phyloP scores from a whole-genome alignment of 1,284 basidiomycete species.

The Ceratobasidium sp. region DNA sequence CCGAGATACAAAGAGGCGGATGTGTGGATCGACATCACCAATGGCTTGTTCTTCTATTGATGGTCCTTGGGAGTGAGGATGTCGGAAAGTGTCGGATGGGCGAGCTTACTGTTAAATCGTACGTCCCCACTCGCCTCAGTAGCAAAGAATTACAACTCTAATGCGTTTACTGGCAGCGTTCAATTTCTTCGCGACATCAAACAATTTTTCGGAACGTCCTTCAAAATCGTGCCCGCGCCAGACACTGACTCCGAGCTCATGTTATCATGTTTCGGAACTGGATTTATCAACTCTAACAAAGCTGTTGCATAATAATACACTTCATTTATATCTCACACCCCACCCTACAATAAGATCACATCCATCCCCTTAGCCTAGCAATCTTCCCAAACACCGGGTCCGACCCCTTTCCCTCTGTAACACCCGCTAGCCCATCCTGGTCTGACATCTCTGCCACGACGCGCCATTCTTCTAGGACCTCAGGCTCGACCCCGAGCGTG shows the following conservation, averaged over 20 bases:
- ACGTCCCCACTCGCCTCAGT: constrained; percentile 57
- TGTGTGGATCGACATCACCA: constrained; percentile 95
- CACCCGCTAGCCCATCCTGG: constrained; percentile 57
- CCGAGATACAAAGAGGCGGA: constrained; percentile 85
- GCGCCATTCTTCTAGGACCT: constrained; percentile 81
- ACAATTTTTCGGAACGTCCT: constrained; percentile 79
- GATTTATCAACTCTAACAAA: constrained; percentile 82
- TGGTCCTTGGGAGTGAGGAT: constrained; percentile 97
- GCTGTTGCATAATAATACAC: constrained; percentile 68
- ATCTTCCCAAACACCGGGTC: constrained; percentile 54
- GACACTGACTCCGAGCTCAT: constrained; percentile 65
- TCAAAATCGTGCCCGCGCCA: constrained; percentile 63
- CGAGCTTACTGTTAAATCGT: constrained; percentile 85
- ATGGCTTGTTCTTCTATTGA: constrained; percentile 87
- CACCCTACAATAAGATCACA: constrained; percentile 15
- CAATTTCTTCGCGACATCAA: constrained; percentile 91
- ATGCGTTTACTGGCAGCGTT: constrained; percentile 68
- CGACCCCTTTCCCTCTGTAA: constrained; percentile 53
- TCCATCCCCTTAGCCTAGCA: constrained; percentile 50
- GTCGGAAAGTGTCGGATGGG: constrained; percentile 91
- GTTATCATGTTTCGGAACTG: constrained; percentile 84
- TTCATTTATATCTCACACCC: constrained; percentile 9
- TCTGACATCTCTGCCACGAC: constrained; percentile 72
- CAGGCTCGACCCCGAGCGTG: constrained; percentile 88
- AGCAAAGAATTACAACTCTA: constrained; percentile 22